Conservation (phyloP, 805 yeast species). For the Myxozyma udenii region DNA sequence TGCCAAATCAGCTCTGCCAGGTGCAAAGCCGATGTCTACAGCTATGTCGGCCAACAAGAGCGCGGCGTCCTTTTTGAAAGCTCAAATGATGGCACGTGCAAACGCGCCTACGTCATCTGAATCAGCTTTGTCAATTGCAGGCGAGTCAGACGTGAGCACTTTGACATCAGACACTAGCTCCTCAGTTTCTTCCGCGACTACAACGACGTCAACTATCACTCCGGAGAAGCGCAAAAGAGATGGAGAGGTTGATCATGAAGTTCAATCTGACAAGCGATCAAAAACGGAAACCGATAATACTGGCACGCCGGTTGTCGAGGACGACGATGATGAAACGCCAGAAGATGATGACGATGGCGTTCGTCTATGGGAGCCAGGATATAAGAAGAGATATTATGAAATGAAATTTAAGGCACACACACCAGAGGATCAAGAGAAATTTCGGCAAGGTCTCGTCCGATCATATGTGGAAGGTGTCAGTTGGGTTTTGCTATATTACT, state of each 20-base stretch:
- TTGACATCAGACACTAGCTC: background rate
- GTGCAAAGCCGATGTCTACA: slow-evolving; percentile 47
- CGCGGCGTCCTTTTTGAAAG: slow-evolving; percentile 61
- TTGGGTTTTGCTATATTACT: slow-evolving; percentile 93
- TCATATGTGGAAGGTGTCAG: slow-evolving; percentile 90
- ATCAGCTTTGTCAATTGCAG: background rate
- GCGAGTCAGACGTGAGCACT: background rate
- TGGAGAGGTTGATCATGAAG: slow-evolving; percentile 16
- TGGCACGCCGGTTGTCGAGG: slow-evolving; percentile 34
- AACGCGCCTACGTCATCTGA: slow-evolving; percentile 4
- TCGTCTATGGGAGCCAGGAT: slow-evolving; percentile 83
- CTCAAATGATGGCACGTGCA: slow-evolving; percentile 36
- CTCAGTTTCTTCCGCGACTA: background rate
- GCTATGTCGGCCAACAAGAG: slow-evolving; percentile 53
- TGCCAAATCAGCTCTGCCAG: slow-evolving; percentile 10
- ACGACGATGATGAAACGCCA: slow-evolving; percentile 41
- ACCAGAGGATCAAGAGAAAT: slow-evolving; percentile 47
- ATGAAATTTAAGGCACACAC: slow-evolving; percentile 65
- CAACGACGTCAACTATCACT: slow-evolving; percentile 12
- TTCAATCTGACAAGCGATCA: slow-evolving; percentile 13
- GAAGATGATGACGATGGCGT: slow-evolving; percentile 48
- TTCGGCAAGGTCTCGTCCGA: slow-evolving; percentile 58
- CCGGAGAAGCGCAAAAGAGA: slow-evolving; percentile 30
- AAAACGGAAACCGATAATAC: slow-evolving; percentile 17
- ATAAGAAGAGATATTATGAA: slow-evolving; percentile 72